Evolutionary conservation across 495 filamentous ascomycete genomes (phyloP), one percentile per base, ranked within the genome.

Genomic region (Friedmanniomyces simplex): DNA sequence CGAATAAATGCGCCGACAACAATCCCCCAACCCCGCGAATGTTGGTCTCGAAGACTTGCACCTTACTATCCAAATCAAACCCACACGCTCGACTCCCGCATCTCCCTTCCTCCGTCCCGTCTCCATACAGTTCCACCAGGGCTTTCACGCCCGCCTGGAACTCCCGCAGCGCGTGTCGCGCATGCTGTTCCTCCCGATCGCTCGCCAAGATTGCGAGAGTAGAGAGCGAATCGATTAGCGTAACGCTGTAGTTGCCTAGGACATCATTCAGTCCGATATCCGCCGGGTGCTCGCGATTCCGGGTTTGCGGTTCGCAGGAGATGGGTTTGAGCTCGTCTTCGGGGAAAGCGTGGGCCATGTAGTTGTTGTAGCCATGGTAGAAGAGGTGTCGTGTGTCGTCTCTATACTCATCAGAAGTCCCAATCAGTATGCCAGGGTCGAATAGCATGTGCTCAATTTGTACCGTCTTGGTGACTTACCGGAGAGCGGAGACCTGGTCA

Each of bases 11-110:
- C 7, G 94, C 89, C 63, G 89, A 95, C 46, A 98, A 73, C 30
- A 98, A 72, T 21, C 93, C 93, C 18, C 94, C 93, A 50, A 98
- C 79, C 26, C 91, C 91, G 60, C 93, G 78, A 67, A 98, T 98
- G 11, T 95, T 90, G 1, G 90, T 96, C 71, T 98, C 93, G 67
- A 98, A 98, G 34, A 98, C 88, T 71, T 98, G 89, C 10, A 98
- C 93, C 70, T 96, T 96, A 70, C 89, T 94, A 70, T 98, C 91
- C 41, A 96, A 75, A 72, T 98, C 90, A 61, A 97, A 98, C 2
- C 89, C 93, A 34, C 86, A 78, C n/a, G 78, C 82, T 58, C 87
- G 77, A 60, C 79, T 76, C 10, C 91, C 91, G 64, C 80, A 76
- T 37, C 86, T 88, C 22, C 76, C 76, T 45, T 82, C 79, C 10